phyloP scores from a whole-genome alignment of 208 protist genomes.

The Porcisia hertigi region DNA sequence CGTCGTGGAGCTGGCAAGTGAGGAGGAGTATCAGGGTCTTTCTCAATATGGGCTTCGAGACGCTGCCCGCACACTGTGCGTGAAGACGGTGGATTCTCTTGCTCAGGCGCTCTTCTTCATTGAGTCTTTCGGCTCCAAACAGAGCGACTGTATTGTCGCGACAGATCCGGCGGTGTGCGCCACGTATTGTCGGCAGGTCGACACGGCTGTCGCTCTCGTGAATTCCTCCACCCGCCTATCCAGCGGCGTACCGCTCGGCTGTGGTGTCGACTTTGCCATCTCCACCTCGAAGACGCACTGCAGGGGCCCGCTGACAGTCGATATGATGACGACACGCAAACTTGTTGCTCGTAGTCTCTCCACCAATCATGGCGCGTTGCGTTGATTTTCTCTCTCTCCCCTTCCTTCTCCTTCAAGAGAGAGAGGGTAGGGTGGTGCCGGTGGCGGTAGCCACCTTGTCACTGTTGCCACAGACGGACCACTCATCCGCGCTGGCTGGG shows the following conservation, averaged over 20 bases:
- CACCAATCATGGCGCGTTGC: slow-evolving; percentile 30
- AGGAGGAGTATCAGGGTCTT: slow-evolving; percentile 56
- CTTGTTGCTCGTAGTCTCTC: slow-evolving; percentile 39
- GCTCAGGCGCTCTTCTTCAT: slow-evolving; percentile 55
- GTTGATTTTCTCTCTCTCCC: slow-evolving; percentile 4
- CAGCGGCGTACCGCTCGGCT: slow-evolving; percentile 54
- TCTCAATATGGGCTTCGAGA: slow-evolving; percentile 37
- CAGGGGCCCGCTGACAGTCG: slow-evolving; percentile 49
- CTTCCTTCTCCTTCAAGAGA: no score
- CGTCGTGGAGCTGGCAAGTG: slow-evolving; percentile 41
- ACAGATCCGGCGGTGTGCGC: slow-evolving; percentile 39
- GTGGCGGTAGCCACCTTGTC: neutral
- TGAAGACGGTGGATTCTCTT: slow-evolving; percentile 48
- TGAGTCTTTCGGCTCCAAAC: slow-evolving; percentile 59
- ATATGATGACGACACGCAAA: slow-evolving; percentile 47
- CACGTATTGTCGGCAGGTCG: slow-evolving; percentile 41
- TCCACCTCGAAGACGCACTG: slow-evolving; percentile 59
- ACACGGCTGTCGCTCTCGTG: slow-evolving; percentile 52
- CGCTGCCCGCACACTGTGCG: slow-evolving; percentile 39
- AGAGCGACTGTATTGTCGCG: slow-evolving; percentile 59
- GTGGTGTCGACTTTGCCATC: slow-evolving; percentile 54
- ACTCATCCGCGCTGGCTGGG: neutral
- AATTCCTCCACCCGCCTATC: slow-evolving; percentile 62
- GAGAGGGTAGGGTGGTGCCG: neutral
- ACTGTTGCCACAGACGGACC: neutral